Evolutionary conservation across 371 early-diverging fungal species (phyloP).

Genomic region (Apophysomyces variabilis): DNA sequence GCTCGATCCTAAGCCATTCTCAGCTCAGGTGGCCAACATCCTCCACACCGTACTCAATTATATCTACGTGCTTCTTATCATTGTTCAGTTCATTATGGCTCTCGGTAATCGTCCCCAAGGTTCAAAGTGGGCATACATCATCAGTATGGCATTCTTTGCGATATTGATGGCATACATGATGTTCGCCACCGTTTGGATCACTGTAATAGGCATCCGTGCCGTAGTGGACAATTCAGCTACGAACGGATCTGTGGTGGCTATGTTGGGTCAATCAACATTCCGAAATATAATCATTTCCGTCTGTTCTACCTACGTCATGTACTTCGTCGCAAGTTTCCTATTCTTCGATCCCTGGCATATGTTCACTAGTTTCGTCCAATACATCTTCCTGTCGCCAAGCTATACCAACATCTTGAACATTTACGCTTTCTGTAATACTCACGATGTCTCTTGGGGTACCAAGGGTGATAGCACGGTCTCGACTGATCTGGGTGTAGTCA

Average conservation of each 20-base stretch:
- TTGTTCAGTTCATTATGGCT: constrained; percentile 70
- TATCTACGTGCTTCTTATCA: constrained; percentile 66
- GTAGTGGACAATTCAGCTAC: constrained; percentile 31
- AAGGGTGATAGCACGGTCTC: constrained; percentile 79
- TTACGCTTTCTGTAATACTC: constrained; percentile 74
- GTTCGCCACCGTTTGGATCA: constrained; percentile 62
- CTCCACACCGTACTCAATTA: constrained; percentile 57
- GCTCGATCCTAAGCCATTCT: constrained; percentile 50
- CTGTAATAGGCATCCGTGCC: constrained; percentile 42
- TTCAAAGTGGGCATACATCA: constrained; percentile 68
- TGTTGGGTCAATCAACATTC: constrained; percentile 48
- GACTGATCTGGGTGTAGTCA: constrained; percentile 69
- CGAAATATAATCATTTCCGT: constrained; percentile 65
- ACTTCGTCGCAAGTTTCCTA: constrained; percentile 65
- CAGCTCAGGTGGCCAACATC: constrained; percentile 35
- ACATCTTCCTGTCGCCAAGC: constrained; percentile 64
- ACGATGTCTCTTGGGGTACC: constrained; percentile 91
- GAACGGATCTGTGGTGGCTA: constrained; percentile 25
- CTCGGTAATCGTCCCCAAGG: constrained; percentile 88
- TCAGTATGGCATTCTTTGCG: constrained; percentile 49
- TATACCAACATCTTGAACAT: constrained; percentile 69
- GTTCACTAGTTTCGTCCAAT: constrained; percentile 66
- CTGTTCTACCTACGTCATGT: constrained; percentile 70
- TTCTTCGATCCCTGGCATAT: constrained; percentile 77
- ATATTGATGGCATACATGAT: constrained; percentile 67